Conservation (phyloP, 106 monocot genomes). For the Phalaenopsis aphrodite region DNA sequence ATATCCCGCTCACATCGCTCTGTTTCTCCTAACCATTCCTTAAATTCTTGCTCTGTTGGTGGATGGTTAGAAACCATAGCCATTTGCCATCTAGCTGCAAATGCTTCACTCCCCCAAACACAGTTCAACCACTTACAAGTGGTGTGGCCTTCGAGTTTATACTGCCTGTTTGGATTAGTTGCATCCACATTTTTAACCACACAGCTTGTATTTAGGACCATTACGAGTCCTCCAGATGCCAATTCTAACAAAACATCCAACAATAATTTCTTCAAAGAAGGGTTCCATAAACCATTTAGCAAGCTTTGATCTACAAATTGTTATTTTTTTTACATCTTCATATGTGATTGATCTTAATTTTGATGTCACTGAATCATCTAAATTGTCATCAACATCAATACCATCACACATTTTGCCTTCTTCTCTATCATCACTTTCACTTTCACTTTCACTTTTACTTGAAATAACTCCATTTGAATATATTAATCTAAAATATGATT, state of each 20-base stretch:
- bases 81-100: conserved; percentile 52
- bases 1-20: conserved; percentile 31
- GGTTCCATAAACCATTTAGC: conserved; percentile 81
- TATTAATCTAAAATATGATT: conserved; percentile 31
- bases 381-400: conserved; percentile 26
- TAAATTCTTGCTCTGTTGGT: conserved; percentile 44
- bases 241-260: conserved; percentile 63
- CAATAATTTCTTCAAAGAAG: conserved; percentile 68
- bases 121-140: conserved; percentile 66
- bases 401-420: conserved; percentile 4
- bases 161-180: conserved; percentile 36
- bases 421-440: conserved; percentile 16
- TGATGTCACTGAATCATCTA: conserved; percentile 30
- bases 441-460: too few relatives aligned
- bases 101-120: conserved; percentile 42
- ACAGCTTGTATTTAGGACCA: conserved; percentile 54
- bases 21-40: conserved; percentile 37
- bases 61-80: conserved; percentile 43
- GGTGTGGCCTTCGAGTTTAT: conserved; percentile 47
- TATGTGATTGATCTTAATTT: conserved; percentile 10
- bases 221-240: conserved; percentile 42
- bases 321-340: conserved; percentile 59
- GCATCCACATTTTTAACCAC: conserved; percentile 65
- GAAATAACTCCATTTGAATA: conserved; percentile 1
- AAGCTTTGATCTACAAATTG: conserved; percentile 58